These are phyloP conservation scores for Hypoxylon rickii DNA, from an alignment of 495 filamentous ascomycete genomes.

Conservation along the genomic window DNA sequence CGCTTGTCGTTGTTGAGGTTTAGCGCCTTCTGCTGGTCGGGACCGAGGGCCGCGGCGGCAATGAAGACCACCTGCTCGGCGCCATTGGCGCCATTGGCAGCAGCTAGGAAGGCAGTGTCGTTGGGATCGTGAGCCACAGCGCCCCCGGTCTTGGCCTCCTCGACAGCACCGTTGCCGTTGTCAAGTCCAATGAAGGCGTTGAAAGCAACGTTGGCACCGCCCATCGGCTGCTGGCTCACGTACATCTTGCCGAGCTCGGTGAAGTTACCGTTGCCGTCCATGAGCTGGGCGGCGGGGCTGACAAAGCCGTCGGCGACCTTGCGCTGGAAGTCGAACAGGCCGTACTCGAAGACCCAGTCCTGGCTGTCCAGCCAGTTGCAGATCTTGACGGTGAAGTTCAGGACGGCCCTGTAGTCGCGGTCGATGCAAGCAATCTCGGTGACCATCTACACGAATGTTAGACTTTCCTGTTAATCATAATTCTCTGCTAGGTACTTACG, in stretches of 20 bases:
- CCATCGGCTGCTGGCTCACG: slow-evolving; percentile 36
- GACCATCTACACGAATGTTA: slow-evolving; percentile 38
- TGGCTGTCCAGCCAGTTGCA: slow-evolving; percentile 52
- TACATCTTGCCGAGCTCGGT: slow-evolving; percentile 48
- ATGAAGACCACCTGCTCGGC: slow-evolving; percentile 2
- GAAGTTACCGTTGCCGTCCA: slow-evolving; percentile 49
- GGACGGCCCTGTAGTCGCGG: slow-evolving; percentile 42
- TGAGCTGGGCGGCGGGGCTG: slow-evolving; percentile 52
- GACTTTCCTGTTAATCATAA: not conserved
- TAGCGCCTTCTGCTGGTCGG: slow-evolving; percentile 36
- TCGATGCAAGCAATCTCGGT: slow-evolving; percentile 52
- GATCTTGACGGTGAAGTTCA: slow-evolving; percentile 47
- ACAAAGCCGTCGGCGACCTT: slow-evolving; percentile 50
- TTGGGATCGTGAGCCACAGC: slow-evolving; percentile 8
- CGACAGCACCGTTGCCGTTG: not conserved
- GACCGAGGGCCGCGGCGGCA: slow-evolving; percentile 15
- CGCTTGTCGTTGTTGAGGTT: slow-evolving; percentile 39
- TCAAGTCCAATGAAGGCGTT: slow-evolving; percentile 2
- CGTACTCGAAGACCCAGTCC: slow-evolving; percentile 50
- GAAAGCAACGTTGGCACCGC: slow-evolving; percentile 5
- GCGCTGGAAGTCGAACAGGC: slow-evolving; percentile 52
- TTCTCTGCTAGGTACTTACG: too few relatives aligned
- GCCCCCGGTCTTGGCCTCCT: slow-evolving; percentile 4
- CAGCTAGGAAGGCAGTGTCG: not conserved
- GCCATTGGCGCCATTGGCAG: slow-evolving; percentile 1